Base-by-base conservation (phyloP, 257 asterid genomes). In the Solanum neorickii region DNA sequence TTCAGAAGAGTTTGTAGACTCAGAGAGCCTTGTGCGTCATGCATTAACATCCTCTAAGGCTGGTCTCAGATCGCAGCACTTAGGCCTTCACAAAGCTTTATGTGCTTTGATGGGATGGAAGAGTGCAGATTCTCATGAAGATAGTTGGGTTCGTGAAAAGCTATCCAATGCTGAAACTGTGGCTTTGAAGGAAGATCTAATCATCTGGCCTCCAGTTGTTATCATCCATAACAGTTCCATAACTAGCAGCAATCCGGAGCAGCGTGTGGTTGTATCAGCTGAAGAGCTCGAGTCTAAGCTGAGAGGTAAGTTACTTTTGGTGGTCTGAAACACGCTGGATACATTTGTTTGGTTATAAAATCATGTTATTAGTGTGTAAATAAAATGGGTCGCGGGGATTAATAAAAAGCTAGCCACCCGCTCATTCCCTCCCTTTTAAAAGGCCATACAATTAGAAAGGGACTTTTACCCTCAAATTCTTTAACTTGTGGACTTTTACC, bases 201-300 rank as follows among this genome's bases (percentile, higher is more conserved):
- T 95, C 87, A 92, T 95, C 39, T 95, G 97, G 98, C 98, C 96
- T 20, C 97, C 96, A 6, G 91, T 91, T 41, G 93, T 94, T 86
- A 89, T 95, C 87, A 88, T 95, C 82, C 95, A 94, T 84, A 94
- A 94, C 89, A 89, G 92, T 83, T 86, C 93, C 84, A 87, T 91
- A 47, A 91, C 86, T 41, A 91, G 75, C 86, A 89, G 65, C 87
- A 87, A 73, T 49, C 92, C 89, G 16, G 93, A 86, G 52, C 94
- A 91, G 85, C 91, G 87, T 90, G 88, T 94, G 86, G 84, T 90
- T 87, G 77, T 94, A 84, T 90, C 96, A n/a, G 70, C 89, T 69
- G 96, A 95, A 86, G 91, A 90, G 75, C 90, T 95, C 75, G 92
- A 89, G 90, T 77, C 85, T 80, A 92, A 90, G 88, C 93, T 95